Conservation (phyloP, 2,329 filamentous ascomycete genomes). For the Onygenales sp. region DNA sequence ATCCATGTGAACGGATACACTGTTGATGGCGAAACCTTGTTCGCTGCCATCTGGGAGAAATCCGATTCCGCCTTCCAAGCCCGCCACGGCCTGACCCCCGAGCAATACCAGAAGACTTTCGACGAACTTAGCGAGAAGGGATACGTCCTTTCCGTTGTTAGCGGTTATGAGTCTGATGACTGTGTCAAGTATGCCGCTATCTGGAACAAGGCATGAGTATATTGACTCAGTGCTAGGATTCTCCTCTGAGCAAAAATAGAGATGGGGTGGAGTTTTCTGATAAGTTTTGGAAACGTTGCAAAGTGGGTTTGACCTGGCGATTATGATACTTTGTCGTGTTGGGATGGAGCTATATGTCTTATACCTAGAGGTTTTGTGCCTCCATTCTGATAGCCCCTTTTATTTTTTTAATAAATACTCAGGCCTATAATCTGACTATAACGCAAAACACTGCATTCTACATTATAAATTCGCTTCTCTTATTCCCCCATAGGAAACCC, state of each 20-base stretch:
- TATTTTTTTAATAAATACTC: not conserved
- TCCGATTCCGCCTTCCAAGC: slow-evolving; percentile 3
- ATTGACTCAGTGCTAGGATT: too few species aligned
- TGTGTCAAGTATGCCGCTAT: slow-evolving; percentile 6
- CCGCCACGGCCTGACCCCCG: slow-evolving; percentile 4
- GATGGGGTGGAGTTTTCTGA: not conserved
- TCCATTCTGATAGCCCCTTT: not conserved
- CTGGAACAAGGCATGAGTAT: slow-evolving; percentile 2
- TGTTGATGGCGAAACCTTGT: slow-evolving; percentile 6
- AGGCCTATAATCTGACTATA: not conserved
- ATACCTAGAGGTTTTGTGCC: not conserved
- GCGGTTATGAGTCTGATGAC: slow-evolving; percentile 1
- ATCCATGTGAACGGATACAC: slow-evolving; percentile 7
- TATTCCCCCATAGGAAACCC: too few species aligned
- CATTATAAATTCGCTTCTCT: too few species aligned
- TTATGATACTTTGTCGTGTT: too few species aligned
- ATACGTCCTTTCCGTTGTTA: slow-evolving; percentile 6
- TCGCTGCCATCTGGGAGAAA: slow-evolving; percentile 10
- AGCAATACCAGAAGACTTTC: slow-evolving; percentile 6
- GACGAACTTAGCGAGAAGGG: slow-evolving; percentile 2
- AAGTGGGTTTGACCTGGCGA: too few species aligned
- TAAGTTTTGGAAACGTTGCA: not conserved
- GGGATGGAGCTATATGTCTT: not conserved
- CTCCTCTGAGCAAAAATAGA: too few species aligned
- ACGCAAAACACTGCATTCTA: not conserved